These are phyloP conservation scores for Citrus trifoliata DNA, from an alignment of 345 rosid genomes.

Conservation along the genomic window DNA sequence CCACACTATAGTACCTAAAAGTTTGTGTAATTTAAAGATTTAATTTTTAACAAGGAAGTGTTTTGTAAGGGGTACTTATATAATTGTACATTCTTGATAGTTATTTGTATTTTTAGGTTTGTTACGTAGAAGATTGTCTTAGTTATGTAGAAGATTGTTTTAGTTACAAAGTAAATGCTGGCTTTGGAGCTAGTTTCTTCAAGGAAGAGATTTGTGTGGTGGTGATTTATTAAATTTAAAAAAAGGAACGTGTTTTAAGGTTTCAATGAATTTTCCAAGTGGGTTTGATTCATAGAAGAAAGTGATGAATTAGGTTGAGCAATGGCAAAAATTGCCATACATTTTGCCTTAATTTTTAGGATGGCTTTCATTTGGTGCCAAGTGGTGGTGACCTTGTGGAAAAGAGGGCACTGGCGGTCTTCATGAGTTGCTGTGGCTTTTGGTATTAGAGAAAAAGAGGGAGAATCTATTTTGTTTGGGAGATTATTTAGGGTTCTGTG, in stretches of 20 bases:
- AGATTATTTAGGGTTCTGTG: too few species aligned
- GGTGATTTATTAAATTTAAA: constrained; percentile 11
- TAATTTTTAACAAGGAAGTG: too few species aligned
- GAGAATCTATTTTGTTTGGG: too few species aligned
- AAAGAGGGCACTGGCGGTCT: too few species aligned
- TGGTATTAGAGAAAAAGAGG: too few species aligned
- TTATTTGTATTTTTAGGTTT: constrained; percentile 36
- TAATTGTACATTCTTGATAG: constrained; percentile 13
- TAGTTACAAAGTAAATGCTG: constrained; percentile 28
- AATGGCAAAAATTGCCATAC: too few species aligned
- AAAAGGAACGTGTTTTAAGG: constrained; percentile 45
- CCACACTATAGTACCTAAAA: constrained; percentile 51
- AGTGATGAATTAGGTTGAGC: too few species aligned
- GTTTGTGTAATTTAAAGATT: not conserved
- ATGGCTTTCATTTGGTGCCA: not conserved
- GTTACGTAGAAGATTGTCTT: constrained; percentile 24
- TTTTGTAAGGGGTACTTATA: too few species aligned
- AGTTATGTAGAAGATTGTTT: constrained; percentile 23
- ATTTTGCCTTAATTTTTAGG: too few species aligned
- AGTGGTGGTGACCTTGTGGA: not conserved
- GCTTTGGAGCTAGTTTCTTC: constrained; percentile 46
- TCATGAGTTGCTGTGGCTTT: too few species aligned
- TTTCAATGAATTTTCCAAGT: constrained; percentile 63
- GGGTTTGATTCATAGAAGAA: constrained; percentile 64
- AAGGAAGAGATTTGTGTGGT: constrained; percentile 38